Conservation (phyloP, 257 asterid genomes). For the Solanum paucissectum region DNA sequence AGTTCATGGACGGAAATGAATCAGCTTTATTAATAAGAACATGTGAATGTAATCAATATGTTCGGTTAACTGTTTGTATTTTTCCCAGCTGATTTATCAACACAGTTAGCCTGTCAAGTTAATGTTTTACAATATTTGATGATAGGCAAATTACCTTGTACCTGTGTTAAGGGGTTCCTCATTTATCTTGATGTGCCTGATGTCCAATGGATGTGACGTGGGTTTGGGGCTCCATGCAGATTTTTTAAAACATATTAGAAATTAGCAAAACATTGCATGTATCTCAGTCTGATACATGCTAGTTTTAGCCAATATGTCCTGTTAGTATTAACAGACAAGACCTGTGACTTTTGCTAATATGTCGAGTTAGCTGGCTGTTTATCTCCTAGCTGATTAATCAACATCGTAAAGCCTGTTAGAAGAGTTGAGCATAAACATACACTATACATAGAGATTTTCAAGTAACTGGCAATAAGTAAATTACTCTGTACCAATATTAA, state of each 20-base stretch:
- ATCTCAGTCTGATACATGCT: background rate
- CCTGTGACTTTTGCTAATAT: background rate
- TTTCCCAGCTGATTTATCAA: background rate
- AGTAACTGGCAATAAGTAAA: background rate
- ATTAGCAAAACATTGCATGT: background rate
- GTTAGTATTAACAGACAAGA: background rate
- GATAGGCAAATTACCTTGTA: background rate
- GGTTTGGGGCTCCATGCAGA: background rate
- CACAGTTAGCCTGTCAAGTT: background rate
- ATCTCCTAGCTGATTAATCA: background rate
- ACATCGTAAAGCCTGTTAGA: background rate
- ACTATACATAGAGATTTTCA: background rate
- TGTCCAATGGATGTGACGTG: background rate
- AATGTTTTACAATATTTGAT: background rate
- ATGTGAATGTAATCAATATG: background rate
- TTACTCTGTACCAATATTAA: background rate
- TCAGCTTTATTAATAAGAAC: background rate
- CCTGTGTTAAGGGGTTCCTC: background rate
- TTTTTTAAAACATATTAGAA: background rate
- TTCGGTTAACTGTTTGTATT: background rate
- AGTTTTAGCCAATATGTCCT: background rate
- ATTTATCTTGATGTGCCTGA: background rate
- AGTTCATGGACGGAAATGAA: background rate
- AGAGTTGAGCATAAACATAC: background rate
- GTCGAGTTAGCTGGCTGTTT: background rate